Evolutionary conservation across 805 yeast genomes (phyloP).

Genomic region (Maudiozyma serrabonitensis): DNA sequence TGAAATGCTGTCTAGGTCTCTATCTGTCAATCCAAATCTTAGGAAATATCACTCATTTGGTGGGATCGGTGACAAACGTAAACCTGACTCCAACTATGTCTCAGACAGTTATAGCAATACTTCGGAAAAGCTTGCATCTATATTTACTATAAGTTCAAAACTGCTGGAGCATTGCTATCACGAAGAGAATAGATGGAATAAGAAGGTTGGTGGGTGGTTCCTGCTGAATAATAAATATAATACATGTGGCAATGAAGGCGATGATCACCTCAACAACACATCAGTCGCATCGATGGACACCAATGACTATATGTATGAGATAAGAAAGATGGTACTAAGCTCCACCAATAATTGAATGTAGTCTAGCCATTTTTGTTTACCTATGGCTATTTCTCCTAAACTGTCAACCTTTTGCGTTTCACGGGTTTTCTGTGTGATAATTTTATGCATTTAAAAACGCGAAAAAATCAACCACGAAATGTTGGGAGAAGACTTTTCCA

Average conservation of each 20-base stretch:
- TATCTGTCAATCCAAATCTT: conserved; percentile 1
- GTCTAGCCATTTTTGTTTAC: neutral
- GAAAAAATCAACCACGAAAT: no score
- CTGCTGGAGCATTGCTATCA: conserved; percentile 24
- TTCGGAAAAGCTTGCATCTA: conserved; percentile 3
- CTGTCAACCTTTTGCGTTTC: no score
- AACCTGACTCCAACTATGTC: neutral
- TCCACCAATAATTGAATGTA: conserved; percentile 18
- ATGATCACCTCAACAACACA: conserved; percentile 2
- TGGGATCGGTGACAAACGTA: neutral
- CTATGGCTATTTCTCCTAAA: neutral
- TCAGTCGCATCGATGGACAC: conserved; percentile 12
- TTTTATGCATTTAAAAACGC: no score
- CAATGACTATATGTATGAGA: conserved; percentile 26
- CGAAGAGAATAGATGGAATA: conserved; percentile 28
- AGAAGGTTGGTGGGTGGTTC: conserved; percentile 27
- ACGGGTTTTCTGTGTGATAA: no score
- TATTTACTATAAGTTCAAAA: conserved; percentile 14
- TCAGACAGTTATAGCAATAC: neutral
- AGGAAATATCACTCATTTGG: conserved; percentile 16
- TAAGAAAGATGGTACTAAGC: conserved; percentile 28
- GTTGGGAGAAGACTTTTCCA: no score
- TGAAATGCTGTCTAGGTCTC: neutral
- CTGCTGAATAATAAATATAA: conserved; percentile 8
- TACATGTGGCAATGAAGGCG: conserved; percentile 5